Evolutionary conservation across 1,284 basidiomycete species (phyloP).

Genomic region (Boletellus deceptivus): DNA sequence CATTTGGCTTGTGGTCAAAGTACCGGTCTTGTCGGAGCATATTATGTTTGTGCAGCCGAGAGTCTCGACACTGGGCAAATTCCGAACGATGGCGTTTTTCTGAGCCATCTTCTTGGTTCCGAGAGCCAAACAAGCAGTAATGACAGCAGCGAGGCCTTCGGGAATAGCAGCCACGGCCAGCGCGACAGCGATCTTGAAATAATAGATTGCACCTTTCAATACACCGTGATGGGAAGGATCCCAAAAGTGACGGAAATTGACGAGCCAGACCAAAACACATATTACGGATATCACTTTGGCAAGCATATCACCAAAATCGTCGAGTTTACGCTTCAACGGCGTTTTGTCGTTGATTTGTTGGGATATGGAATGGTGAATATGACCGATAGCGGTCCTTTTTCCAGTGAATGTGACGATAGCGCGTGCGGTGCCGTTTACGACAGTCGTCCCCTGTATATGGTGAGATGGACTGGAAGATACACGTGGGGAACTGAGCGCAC

Average conservation of each 20-base stretch:
- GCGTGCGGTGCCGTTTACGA: constrained; percentile 85
- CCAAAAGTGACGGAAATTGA: constrained; percentile 92
- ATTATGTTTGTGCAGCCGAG: constrained; percentile 96
- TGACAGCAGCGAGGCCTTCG: constrained; percentile 92
- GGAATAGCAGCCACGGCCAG: constrained; percentile 95
- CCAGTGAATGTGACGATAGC: constrained; percentile 89
- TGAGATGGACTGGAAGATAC: constrained; percentile 3
- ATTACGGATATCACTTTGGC: constrained; percentile 96
- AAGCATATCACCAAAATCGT: constrained; percentile 94
- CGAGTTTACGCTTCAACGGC: constrained; percentile 91
- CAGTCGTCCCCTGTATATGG: constrained; percentile 87
- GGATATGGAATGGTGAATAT: constrained; percentile 92
- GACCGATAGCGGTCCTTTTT: constrained; percentile 84
- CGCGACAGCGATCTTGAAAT: constrained; percentile 97
- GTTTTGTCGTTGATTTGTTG: constrained; percentile 91
- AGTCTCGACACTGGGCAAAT: constrained; percentile 95
- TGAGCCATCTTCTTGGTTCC: constrained; percentile 98
- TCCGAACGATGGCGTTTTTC: constrained; percentile 94
- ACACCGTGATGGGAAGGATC: constrained; percentile 88
- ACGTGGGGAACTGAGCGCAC: constrained; percentile 36
- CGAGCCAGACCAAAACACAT: constrained; percentile 92
- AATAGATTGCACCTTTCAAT: constrained; percentile 92
- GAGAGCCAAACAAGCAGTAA: constrained; percentile 93
- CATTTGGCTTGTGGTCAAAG: constrained; percentile 96
- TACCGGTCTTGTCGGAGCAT: constrained; percentile 97